These are phyloP conservation scores for Aspergillus versicolor DNA, from an alignment of 2,329 filamentous ascomycete genomes.

Conservation along the genomic window DNA sequence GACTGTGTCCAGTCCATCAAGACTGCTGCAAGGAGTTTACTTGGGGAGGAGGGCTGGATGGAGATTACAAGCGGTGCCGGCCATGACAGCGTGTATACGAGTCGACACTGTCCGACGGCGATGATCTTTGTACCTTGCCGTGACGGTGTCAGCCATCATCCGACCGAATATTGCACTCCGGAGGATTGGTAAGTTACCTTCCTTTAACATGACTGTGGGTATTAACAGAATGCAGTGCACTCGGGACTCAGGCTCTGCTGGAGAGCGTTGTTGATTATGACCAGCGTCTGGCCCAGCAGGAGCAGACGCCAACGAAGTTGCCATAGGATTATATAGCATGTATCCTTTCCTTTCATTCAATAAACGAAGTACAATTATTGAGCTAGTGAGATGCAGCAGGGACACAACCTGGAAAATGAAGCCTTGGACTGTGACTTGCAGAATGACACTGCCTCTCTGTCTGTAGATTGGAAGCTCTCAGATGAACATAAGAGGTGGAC, in stretches of 20 bases:
- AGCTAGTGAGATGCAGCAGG: conserved; percentile 25
- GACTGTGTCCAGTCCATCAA: conserved; percentile 63
- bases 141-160: conserved; percentile 60
- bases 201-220: not conserved
- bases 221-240: conserved; percentile 18
- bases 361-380: too few relatives aligned
- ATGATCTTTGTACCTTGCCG: conserved; percentile 65
- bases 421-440: too few relatives aligned
- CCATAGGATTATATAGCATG: too few relatives aligned
- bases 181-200: conserved; percentile 37
- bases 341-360: too few relatives aligned
- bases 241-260: conserved; percentile 47
- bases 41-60: conserved; percentile 49
- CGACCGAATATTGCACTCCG: conserved; percentile 56
- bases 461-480: too few relatives aligned
- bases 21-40: conserved; percentile 54
- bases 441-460: too few relatives aligned
- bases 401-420: conserved; percentile 27
- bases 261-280: conserved; percentile 46
- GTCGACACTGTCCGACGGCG: conserved; percentile 54
- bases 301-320: too few relatives aligned
- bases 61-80: conserved; percentile 59
- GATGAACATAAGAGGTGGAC: too few relatives aligned
- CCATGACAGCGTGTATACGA: conserved; percentile 60
- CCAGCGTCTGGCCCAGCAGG: not conserved